Percentiles rank a stretch among this genome's conserved stretches.
Conservation (phyloP, 768 basidiomycete species). For the Cyclocybe aegerita region DNA sequence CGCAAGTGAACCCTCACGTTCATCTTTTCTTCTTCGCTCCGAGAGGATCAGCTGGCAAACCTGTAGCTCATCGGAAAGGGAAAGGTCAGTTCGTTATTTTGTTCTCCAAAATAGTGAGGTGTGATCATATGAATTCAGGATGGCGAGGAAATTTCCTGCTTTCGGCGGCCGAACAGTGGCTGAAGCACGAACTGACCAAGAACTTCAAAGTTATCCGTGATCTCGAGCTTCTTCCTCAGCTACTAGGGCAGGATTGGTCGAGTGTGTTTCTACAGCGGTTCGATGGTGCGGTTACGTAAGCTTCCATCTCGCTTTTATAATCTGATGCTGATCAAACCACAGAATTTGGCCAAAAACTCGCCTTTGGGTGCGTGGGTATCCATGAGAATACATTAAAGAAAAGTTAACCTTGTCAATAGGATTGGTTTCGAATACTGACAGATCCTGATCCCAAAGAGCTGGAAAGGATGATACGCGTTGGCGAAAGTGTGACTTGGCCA, state of each 20-base stretch:
- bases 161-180: slow-evolving; percentile 91
- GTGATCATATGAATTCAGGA: slow-evolving; percentile 34
- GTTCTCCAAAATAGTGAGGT: not conserved
- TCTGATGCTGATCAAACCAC: slow-evolving; percentile 4
- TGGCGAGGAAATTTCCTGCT: slow-evolving; percentile 96
- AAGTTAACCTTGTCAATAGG: slow-evolving; percentile 38
- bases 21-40: slow-evolving; percentile 96
- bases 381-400: not conserved
- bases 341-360: slow-evolving; percentile 88
- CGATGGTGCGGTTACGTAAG: slow-evolving; percentile 84
- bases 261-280: slow-evolving; percentile 95
- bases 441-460: slow-evolving; percentile 83
- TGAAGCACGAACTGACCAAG: slow-evolving; percentile 94
- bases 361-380: slow-evolving; percentile 49
- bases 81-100: slow-evolving; percentile 55
- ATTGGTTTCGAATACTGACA: slow-evolving; percentile 81
- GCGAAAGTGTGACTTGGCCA: slow-evolving; percentile 94
- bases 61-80: slow-evolving; percentile 91
- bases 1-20: slow-evolving; percentile 90
- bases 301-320: slow-evolving; percentile 9
- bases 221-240: slow-evolving; percentile 89
- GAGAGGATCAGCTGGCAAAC: slow-evolving; percentile 84
- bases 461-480: slow-evolving; percentile 83
- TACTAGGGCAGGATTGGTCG: slow-evolving; percentile 94
- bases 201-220: slow-evolving; percentile 98